These are phyloP conservation scores for Microthlaspi erraticum DNA, from an alignment of 345 rosid genomes.

Conservation along the genomic window DNA sequence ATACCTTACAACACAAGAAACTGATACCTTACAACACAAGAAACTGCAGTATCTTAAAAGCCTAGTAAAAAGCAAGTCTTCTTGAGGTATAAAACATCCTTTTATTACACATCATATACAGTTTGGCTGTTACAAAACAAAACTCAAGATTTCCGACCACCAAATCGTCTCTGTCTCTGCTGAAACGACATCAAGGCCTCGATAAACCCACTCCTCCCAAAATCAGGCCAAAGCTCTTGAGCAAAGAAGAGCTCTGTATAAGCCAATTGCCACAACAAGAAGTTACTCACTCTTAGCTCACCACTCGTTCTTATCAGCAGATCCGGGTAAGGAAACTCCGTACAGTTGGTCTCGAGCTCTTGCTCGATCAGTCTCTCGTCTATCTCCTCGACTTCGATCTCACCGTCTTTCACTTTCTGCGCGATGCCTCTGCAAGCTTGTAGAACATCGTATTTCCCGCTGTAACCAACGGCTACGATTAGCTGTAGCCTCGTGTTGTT, in stretches of 20 bases:
- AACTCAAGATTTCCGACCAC: slow-evolving; percentile 51
- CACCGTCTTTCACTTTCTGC: slow-evolving; percentile 54
- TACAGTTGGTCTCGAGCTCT: slow-evolving; percentile 70
- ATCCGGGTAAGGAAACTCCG: slow-evolving; percentile 71
- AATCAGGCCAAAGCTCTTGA: slow-evolving; percentile 80
- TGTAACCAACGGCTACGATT: slow-evolving; percentile 76
- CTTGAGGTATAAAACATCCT: background rate
- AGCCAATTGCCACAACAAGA: slow-evolving; percentile 82
- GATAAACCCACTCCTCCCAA: slow-evolving; percentile 58
- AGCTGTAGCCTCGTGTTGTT: slow-evolving; percentile 60
- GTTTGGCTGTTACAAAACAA: background rate
- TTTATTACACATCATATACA: slow-evolving; percentile 33
- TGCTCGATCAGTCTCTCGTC: slow-evolving; percentile 61
- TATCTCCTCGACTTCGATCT: slow-evolving; percentile 56
- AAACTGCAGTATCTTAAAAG: slow-evolving; percentile 9
- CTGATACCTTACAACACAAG: slow-evolving; percentile 18
- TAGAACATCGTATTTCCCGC: slow-evolving; percentile 70
- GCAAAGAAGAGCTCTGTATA: slow-evolving; percentile 78
- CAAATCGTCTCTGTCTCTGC: slow-evolving; percentile 74
- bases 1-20: slow-evolving; percentile 21
- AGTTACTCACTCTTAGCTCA: slow-evolving; percentile 81
- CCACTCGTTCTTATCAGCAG: slow-evolving; percentile 76
- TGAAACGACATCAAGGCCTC: slow-evolving; percentile 72
- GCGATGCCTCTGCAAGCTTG: slow-evolving; percentile 77
- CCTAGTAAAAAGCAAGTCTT: background rate